A percentile compares a stretch with the other conserved stretches of the same genome.
These are phyloP conservation scores for Abrus precatorius DNA, from an alignment of 306 rosid genomes.

Conservation along the genomic window DNA sequence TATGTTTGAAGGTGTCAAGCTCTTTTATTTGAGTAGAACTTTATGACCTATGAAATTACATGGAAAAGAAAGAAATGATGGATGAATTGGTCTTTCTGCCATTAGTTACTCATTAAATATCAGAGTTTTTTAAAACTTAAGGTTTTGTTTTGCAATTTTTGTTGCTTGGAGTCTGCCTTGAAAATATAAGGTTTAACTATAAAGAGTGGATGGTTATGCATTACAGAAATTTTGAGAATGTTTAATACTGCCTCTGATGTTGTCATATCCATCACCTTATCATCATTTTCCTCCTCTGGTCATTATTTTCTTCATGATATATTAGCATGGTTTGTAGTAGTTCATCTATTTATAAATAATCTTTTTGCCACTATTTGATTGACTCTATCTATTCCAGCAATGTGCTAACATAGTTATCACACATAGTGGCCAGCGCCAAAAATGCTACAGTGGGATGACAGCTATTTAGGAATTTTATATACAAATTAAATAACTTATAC, in stretches of 20 bases:
- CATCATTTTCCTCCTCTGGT: background rate
- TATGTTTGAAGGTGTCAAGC: slow-evolving; percentile 14
- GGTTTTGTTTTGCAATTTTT: background rate
- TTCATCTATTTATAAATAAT: background rate
- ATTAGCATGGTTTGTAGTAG: background rate
- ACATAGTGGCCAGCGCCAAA: too few species aligned
- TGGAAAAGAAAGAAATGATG: background rate
- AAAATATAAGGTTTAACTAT: background rate
- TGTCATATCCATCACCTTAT: background rate
- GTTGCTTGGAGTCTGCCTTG: slow-evolving; percentile 18
- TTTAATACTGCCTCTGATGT: background rate
- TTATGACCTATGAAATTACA: background rate
- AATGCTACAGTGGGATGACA: too few species aligned
- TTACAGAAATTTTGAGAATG: slow-evolving; percentile 13
- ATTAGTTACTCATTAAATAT: background rate
- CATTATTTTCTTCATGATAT: background rate
- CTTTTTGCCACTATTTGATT: background rate
- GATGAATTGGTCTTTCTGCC: background rate
- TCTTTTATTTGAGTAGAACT: slow-evolving; percentile 25
- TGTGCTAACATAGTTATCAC: too few species aligned
- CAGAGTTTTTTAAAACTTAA: background rate
- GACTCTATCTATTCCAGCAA: background rate
- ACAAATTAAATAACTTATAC: too few species aligned
- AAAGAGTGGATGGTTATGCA: background rate
- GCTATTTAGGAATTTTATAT: too few species aligned